Base-by-base conservation (phyloP, 805 yeast genomes). In the Saturnispora saitoi region DNA sequence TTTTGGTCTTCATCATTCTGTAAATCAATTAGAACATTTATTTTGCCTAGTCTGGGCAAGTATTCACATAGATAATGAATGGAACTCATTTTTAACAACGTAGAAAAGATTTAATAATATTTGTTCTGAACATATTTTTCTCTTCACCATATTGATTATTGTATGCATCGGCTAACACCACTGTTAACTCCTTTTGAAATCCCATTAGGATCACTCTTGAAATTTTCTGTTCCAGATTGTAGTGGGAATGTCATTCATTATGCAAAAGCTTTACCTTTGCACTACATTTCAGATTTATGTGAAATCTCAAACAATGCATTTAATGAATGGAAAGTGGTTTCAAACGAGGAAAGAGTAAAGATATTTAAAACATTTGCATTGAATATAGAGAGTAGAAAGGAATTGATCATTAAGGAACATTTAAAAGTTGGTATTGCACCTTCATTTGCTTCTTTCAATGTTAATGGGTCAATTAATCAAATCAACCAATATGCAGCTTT, bases 371-470 rank as follows among this genome's bases (percentile, higher is more conserved):
- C 34, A 7, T 47, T 55, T 49, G 28, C 42, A 7, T 19, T 34
- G 1, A 52, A 53, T 20, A 40, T 61, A 10, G 4, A 22, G 6
- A 24, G 24, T 1, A 55, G 56, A 48, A 48, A 54, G 8, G 54
- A 57, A 15, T 26, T 61, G 8, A 47, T 52, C 6, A 32, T 14
- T 9, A 37, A 52, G 11, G 58, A 61, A 10, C 70, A 65, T 44
- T n/a, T 40, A 28, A 65, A 65, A 15, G 65, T 66, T 15, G 75
- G 75, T 0, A 61, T 68, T 12, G 63, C 56, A 17, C 48, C 48
- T 12, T 37, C 20, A 19, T 45, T 45, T 45, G 42, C 48, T 3
- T 20, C 19, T 5, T 60, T 69, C 54, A 69, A 68, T 47, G 61
- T 62, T 11, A 52, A 51, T 10, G 65, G 59, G 3, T 51, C 69